Evolutionary conservation across 2,329 filamentous ascomycete species (phyloP).

Genomic region (Periconia digitata): DNA sequence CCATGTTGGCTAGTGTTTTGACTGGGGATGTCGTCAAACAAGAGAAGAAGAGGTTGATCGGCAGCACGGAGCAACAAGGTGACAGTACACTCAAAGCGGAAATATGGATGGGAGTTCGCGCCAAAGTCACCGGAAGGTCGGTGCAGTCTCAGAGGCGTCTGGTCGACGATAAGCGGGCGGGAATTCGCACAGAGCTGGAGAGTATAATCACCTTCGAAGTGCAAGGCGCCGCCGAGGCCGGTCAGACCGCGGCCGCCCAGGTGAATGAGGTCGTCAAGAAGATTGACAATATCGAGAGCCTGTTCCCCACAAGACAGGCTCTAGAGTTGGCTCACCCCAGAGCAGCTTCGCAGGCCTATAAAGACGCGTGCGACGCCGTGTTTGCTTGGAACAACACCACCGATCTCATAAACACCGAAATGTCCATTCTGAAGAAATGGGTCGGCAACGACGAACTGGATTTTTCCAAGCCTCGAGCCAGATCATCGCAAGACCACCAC

Average conservation of each 20-base stretch:
- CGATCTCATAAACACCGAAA: constrained; percentile 90
- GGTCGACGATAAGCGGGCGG: constrained; percentile 78
- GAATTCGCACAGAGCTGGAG: constrained; percentile 75
- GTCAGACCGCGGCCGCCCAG: constrained; percentile 84
- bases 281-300: constrained; percentile 82
- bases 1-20: constrained; percentile 92
- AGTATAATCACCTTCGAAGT: constrained; percentile 92
- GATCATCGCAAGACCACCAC: constrained; percentile 69
- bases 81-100: constrained; percentile 68
- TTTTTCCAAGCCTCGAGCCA: constrained; percentile 74
- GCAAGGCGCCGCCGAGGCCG: constrained; percentile 87
- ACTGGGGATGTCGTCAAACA: constrained; percentile 97
- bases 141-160: constrained; percentile 82
- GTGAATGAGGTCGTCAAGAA: constrained; percentile 86
- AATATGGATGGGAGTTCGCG: constrained; percentile 85
- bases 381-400: constrained; percentile 98
- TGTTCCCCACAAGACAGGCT: constrained; percentile 79
- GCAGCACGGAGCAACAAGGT: constrained; percentile 72
- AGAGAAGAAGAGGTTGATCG: constrained; percentile 94
- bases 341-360: constrained; percentile 74
- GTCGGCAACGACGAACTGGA: constrained; percentile 95
- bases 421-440: constrained; percentile 90
- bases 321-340: constrained; percentile 75
- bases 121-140: constrained; percentile 80
- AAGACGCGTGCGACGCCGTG: constrained; percentile 82